Conservation (phyloP, 2,329 filamentous ascomycete genomes). For the Pseudogymnoascus sp. region DNA sequence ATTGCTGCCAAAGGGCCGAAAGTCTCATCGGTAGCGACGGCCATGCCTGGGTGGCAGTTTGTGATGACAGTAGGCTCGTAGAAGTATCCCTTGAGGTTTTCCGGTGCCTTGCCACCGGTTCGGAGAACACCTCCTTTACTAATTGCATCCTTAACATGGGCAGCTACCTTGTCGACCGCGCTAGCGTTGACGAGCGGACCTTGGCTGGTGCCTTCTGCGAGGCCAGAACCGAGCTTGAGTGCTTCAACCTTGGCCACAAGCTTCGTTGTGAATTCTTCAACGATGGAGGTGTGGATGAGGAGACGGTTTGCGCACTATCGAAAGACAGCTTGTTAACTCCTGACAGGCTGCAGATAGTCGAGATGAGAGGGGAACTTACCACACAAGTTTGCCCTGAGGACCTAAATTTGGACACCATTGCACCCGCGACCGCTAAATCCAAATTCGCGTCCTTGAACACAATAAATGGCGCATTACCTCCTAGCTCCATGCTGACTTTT, state of each 20-base stretch:
- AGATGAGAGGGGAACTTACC: slow-evolving; percentile 26
- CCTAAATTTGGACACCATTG: slow-evolving; percentile 45
- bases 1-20: slow-evolving; percentile 58
- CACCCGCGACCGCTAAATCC: slow-evolving; percentile 42
- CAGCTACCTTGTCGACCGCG: slow-evolving; percentile 46
- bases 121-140: slow-evolving; percentile 54
- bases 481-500: neutral
- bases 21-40: slow-evolving; percentile 44
- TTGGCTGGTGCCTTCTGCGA: slow-evolving; percentile 47
- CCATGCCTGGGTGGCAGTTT: slow-evolving; percentile 50
- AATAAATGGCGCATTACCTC: slow-evolving; percentile 44
- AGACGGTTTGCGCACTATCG: slow-evolving; percentile 45
- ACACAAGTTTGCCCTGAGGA: slow-evolving; percentile 59
- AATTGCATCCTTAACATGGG: slow-evolving; percentile 56
- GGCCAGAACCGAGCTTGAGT: slow-evolving; percentile 54
- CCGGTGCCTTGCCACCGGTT: slow-evolving; percentile 49
- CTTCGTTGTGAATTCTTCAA: slow-evolving; percentile 50
- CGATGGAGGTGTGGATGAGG: slow-evolving; percentile 54
- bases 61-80: slow-evolving; percentile 60
- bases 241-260: slow-evolving; percentile 43
- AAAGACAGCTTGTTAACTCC: neutral
- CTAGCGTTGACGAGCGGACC: slow-evolving; percentile 51
- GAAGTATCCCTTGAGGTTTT: slow-evolving; percentile 50
- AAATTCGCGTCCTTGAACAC: slow-evolving; percentile 58
- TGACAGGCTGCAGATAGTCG: neutral